Conservation (phyloP, 306 rosid genomes). For the Castanospermum australe region DNA sequence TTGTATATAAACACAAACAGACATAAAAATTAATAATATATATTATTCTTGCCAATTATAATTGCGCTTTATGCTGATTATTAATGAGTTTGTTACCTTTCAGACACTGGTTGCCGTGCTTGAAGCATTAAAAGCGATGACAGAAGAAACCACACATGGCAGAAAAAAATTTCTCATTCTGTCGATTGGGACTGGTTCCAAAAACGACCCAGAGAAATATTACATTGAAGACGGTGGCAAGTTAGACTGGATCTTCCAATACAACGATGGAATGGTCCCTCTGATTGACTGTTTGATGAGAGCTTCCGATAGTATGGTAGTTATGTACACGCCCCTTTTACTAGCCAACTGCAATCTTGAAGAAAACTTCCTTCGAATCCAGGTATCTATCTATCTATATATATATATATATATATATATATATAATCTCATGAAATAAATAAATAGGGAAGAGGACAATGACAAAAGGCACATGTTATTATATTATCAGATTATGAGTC, state of each 20-base stretch:
- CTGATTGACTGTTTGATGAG: background rate
- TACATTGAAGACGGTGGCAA: background rate
- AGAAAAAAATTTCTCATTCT: background rate
- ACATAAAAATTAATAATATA: no score
- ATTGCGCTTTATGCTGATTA: no score
- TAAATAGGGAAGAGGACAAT: no score
- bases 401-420: background rate
- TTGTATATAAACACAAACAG: no score
- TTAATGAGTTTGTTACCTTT: background rate
- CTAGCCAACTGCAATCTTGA: background rate
- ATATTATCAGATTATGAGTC: no score
- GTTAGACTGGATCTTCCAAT: background rate
- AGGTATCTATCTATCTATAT: background rate
- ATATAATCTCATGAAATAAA: no score
- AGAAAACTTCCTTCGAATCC: background rate
- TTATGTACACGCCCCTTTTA: background rate
- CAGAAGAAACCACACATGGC: background rate
- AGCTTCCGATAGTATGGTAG: background rate
- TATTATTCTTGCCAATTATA: no score
- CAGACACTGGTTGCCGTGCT: background rate
- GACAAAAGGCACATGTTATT: background rate
- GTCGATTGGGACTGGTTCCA: conserved; percentile 18
- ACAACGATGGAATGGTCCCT: background rate
- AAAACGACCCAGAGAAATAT: no score
- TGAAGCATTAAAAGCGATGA: background rate